Evolutionary conservation across 441 rosid genomes (phyloP).

Genomic region (Hura crepitans): DNA sequence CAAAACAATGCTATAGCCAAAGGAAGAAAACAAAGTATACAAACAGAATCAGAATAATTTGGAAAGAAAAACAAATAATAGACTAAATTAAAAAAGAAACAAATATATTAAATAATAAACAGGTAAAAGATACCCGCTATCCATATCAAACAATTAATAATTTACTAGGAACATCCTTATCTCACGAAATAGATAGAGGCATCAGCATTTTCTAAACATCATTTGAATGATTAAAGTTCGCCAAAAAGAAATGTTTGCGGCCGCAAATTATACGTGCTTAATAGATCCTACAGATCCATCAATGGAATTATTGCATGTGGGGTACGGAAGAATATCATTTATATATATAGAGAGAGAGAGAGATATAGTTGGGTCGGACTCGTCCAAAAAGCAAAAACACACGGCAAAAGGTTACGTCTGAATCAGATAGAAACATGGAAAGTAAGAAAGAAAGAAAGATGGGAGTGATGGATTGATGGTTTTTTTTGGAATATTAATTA

Average conservation of each 20-base stretch:
- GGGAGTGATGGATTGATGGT: not conserved
- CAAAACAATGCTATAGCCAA: not conserved
- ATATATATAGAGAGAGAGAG: not conserved
- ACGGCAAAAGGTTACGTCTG: slow-evolving; percentile 19
- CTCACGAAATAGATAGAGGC: not conserved
- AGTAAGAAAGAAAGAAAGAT: not conserved
- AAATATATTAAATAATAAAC: not conserved
- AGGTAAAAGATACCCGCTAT: slow-evolving; percentile 22
- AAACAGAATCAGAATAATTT: not conserved
- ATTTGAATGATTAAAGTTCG: slow-evolving; percentile 4
- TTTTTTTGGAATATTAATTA: not conserved
- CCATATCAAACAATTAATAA: not conserved
- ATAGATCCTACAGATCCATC: slow-evolving; percentile 7
- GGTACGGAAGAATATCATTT: not conserved
- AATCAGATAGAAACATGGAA: slow-evolving; percentile 10
- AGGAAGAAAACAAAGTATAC: not conserved
- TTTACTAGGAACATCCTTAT: slow-evolving; percentile 16
- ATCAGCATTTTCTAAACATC: slow-evolving; percentile 15
- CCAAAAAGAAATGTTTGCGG: not conserved
- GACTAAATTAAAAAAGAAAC: not conserved
- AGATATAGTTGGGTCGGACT: no score
- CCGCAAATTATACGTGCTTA: slow-evolving; percentile 3
- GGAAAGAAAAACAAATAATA: slow-evolving; percentile 2
- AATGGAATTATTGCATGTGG: slow-evolving; percentile 9
- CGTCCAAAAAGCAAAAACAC: not conserved